Conservation (phyloP, 2,329 filamentous ascomycete genomes). For the Mollisiaceae sp. region DNA sequence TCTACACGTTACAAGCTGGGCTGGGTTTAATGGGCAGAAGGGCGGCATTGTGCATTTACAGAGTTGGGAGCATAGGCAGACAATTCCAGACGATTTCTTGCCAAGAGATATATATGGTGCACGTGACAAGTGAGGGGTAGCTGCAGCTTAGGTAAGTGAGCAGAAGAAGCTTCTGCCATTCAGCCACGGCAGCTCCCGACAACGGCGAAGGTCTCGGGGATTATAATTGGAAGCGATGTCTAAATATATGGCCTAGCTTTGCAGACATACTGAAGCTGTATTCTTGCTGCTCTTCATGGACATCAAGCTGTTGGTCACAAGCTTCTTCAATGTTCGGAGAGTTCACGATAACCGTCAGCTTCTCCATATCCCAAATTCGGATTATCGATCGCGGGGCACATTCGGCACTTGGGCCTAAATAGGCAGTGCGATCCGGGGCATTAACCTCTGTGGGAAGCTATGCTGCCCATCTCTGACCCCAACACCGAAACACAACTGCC, state of each 20-base stretch:
- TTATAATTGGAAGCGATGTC: not conserved
- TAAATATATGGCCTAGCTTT: not conserved
- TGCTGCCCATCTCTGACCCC: not conserved
- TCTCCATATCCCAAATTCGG: not conserved
- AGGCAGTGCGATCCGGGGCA: not conserved
- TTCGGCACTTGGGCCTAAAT: not conserved
- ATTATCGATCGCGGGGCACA: conserved; percentile 9
- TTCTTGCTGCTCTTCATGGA: not conserved
- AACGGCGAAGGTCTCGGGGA: conserved; percentile 1
- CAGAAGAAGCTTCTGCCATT: not conserved
- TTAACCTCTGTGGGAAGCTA: not conserved
- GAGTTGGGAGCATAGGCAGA: not conserved
- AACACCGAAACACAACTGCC: not conserved
- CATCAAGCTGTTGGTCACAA: not conserved
- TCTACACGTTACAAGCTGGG: conserved; percentile 4
- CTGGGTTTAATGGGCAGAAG: conserved; percentile 7
- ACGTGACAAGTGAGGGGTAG: conserved; percentile 13
- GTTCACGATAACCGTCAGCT: not conserved
- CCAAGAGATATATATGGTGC: not conserved
- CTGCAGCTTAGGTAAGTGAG: not conserved
- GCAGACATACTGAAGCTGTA: not conserved
- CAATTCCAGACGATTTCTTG: not conserved
- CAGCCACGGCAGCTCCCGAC: conserved; percentile 2
- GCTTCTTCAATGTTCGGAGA: not conserved
- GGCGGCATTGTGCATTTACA: conserved; percentile 13